Base-by-base conservation (phyloP, 1,139 yeast species). In the Yamadazyma spencermartinsiae region DNA sequence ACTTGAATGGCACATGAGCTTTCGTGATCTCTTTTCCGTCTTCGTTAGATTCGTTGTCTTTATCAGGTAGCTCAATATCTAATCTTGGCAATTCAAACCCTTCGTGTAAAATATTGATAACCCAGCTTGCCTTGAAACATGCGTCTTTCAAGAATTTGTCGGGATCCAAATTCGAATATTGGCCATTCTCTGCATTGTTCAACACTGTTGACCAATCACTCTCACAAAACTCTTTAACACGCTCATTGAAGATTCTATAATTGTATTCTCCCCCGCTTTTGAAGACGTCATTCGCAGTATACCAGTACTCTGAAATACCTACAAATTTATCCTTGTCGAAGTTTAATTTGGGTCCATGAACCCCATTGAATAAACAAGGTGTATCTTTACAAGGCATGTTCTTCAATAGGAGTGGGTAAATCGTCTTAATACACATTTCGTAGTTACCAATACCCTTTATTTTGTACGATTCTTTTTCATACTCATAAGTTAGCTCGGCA, bases 51-150 rank as follows among this genome's bases (percentile, higher is more conserved):
- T 28, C 12, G 4, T 30, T 36, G 34, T 51, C 40, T 36, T 48
- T 45, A 34, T 56, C 40, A 2, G 57, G 56, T 0, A 71, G 54
- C 30, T 79, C 84, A 29, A 79, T 44, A 7, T 77, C 86, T 10
- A 79, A 61, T 43, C 88, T 58, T 1, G 95, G 94, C 28, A 86
- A 63, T 31, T 76, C 83, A 55, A 84, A 85, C 1, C 95, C 95
- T 50, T 86, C 94, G 51, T 86, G 94, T 31, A 86, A 62, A 12
- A 86, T 68, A 55, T 82, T 84, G 27, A 84, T 68, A 2, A 86
- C 86, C 95, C 95, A 86, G 49, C 82, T 79, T 7, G 92, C 90
- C 51, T 86, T 86, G 61, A 86, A 86, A 57, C 95, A 86, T 2
- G 90, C 83, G 52, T 80, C 84, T 40, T 64, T 68, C 39, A 85